Conservation (phyloP, 176 grass and related monocot species). For the Typha latifolia region DNA sequence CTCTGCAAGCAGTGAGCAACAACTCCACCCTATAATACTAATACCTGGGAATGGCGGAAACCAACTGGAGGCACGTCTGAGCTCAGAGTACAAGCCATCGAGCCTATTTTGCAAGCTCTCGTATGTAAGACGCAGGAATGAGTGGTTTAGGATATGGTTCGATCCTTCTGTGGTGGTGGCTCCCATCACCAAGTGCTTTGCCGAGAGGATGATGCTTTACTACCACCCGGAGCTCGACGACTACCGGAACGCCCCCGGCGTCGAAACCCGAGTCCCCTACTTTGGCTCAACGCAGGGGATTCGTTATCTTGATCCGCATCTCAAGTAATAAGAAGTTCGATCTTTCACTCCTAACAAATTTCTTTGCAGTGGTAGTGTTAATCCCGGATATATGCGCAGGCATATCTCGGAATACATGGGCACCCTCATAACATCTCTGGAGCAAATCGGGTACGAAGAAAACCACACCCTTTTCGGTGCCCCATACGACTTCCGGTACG, state of each 20-base stretch:
- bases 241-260: constrained; percentile 69
- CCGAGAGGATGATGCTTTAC: constrained; percentile 50
- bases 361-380: neutral
- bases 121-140: constrained; percentile 27
- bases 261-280: constrained; percentile 44
- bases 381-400: constrained; percentile 17
- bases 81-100: constrained; percentile 50
- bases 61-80: constrained; percentile 81
- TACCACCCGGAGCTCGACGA: constrained; percentile 50
- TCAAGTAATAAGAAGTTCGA: constrained; percentile 37
- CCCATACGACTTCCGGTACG: constrained; percentile 86
- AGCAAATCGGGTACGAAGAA: constrained; percentile 66
- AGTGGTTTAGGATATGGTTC: constrained; percentile 92
- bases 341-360: neutral
- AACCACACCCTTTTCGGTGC: constrained; percentile 53
- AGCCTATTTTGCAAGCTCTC: constrained; percentile 42
- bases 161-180: constrained; percentile 61
- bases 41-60: constrained; percentile 76
- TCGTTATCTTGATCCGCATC: constrained; percentile 54
- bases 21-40: constrained; percentile 61
- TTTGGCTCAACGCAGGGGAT: constrained; percentile 58
- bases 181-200: constrained; percentile 61
- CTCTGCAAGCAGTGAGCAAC: neutral
- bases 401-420: constrained; percentile 61
- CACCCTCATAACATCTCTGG: constrained; percentile 41